Evolutionary conservation across 345 rosid genomes (phyloP).

Genomic region (Eucalyptus cladocalyx): DNA sequence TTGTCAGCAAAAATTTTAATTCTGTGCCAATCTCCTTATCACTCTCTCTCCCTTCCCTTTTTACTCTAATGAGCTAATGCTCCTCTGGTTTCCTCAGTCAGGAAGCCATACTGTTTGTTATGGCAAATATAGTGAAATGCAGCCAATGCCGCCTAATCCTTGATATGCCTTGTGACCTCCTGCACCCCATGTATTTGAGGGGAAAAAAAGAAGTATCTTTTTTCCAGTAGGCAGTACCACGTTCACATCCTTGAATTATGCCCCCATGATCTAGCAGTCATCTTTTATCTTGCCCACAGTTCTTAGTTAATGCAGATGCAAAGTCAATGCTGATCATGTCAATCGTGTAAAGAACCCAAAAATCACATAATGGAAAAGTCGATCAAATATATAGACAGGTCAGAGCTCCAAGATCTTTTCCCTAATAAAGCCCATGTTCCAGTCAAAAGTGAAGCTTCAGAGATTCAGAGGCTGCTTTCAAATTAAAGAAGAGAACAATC

Average conservation of each 20-base stretch:
- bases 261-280: background rate
- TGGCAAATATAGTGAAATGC: background rate
- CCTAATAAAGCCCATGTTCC: background rate
- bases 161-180: background rate
- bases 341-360: background rate
- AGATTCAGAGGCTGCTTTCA: background rate
- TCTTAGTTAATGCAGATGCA: background rate
- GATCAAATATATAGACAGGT: background rate
- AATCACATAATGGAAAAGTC: background rate
- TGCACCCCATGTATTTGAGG: background rate
- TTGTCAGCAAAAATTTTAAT: background rate
- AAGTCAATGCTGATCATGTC: background rate
- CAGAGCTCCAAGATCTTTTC: background rate
- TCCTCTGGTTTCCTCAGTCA: background rate
- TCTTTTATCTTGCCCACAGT: background rate
- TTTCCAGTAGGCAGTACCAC: background rate
- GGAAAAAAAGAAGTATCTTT: background rate
- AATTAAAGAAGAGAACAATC: background rate
- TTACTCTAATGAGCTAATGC: background rate
- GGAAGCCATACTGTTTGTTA: background rate
- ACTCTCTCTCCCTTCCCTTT: background rate
- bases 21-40: background rate
- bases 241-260: background rate
- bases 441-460: background rate
- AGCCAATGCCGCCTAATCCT: background rate